These are phyloP conservation scores for Pterocarpus santalinus DNA, from an alignment of 306 rosid species.

Conservation along the genomic window DNA sequence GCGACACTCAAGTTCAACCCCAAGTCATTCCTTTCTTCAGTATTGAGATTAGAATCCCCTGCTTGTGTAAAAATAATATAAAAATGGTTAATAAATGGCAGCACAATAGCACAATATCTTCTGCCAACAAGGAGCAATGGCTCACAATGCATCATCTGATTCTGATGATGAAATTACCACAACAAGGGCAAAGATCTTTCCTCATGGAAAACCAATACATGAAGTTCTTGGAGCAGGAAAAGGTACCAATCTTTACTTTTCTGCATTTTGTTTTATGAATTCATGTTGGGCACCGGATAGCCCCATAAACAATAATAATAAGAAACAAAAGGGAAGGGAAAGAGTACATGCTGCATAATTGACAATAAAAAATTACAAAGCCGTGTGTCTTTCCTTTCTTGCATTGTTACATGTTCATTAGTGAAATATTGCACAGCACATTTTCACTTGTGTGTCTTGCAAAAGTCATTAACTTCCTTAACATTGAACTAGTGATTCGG, in stretches of 20 bases:
- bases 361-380: neutral
- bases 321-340: constrained; percentile 1
- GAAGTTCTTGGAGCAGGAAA: constrained; percentile 72
- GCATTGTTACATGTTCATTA: neutral
- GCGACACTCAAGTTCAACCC: constrained; percentile 45
- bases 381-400: neutral
- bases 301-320: constrained; percentile 4
- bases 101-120: constrained; percentile 11
- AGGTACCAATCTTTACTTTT: constrained; percentile 51
- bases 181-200: constrained; percentile 40
- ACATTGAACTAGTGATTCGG: neutral
- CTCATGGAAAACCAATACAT: constrained; percentile 60
- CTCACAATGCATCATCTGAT: constrained; percentile 48
- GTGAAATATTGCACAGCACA: neutral
- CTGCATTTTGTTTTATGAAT: neutral
- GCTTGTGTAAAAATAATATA: constrained; percentile 17
- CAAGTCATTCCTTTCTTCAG: constrained; percentile 68
- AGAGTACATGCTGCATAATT: neutral
- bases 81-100: constrained; percentile 11
- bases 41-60: constrained; percentile 61
- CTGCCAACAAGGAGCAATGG: constrained; percentile 39
- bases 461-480: neutral
- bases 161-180: constrained; percentile 40
- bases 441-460: neutral
- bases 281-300: constrained; percentile 24